Evolutionary conservation across 2,329 filamentous ascomycete species (phyloP), one percentile per base, ranked within the genome.

Genomic region (Colletotrichum musicola): DNA sequence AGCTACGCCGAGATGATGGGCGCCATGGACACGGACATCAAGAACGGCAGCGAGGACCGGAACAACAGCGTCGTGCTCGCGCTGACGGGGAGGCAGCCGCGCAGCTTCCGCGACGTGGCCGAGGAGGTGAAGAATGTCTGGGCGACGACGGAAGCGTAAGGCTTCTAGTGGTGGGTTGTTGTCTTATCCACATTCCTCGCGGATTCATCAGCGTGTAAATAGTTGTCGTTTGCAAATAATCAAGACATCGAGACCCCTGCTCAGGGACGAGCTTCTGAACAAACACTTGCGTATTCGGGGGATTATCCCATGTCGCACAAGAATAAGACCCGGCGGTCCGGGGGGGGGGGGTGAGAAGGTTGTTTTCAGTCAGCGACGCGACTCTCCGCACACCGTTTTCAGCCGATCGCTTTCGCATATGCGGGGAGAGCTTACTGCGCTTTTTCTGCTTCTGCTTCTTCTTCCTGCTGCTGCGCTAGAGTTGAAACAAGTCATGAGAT

Each of bases 31-130:
- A 74, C 72, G 4, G 64, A 65, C 2, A 78, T 81, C 70, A 77
- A 75, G 62, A 72, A 76, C 35, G 79, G 80, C 1, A 69, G 73
- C 10, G 81, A 83, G 73, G 75, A 80, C 18, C 73, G 76, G 25
- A 74, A 74, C 9, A 80, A 78, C 62, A 77, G 80, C 54, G 75
- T 75, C 18, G 74, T 82, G 2, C 57, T 76, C 20, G 72, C 69
- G 2, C 64, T 81, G 35, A 82, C 79, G 7, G 79, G 81, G 0
- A 69, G 71, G 18, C 69, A 72, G 20, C 79, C 81, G 5, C 74
- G n/a, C 12, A 69, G 40, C 16, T 66, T 71, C 42, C 65, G 65
- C 5, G 65, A 69, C 0, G 27, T 61, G 12, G 69, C 47, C 4
- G 46, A 62, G 42, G 40, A 50, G 13, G n/a, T 47, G 27, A 71